Evolutionary conservation across 2,329 filamentous ascomycete genomes (phyloP), one percentile per base, ranked within the genome.

Genomic region (Aschersonia sp.): DNA sequence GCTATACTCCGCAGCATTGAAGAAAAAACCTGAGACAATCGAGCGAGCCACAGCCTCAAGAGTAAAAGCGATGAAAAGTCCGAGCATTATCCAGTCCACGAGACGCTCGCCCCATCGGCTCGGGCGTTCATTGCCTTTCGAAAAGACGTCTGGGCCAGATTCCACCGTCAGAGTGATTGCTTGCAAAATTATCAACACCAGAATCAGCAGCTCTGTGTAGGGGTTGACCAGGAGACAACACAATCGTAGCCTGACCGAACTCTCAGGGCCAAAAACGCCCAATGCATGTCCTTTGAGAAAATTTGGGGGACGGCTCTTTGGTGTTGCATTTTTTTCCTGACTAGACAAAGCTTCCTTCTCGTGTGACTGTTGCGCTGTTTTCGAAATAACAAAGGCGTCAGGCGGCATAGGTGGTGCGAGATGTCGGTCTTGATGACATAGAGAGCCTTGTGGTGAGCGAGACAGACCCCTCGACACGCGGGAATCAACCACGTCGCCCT

Each of bases 1-100:
- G 63, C 87, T 95, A 63, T 95, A 95, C 60, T 95, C 89, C 7
- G 79, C 70, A 2, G 92, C 85, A 59, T 98, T 98, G 54, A 94
- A 71, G 32, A 98, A 73, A 56, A 98, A 84, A 0, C 92, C 94
- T 0, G 92, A 98, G 1, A 98, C 94, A 50, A 98, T 83, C 41
- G 89, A 82, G 48, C 89, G 84, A 51, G 86, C 80, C 48, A 83
- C 69, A 37, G 94, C 74, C 63, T 98, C 94, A 29, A 94, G 58
- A 0, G 89, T 95, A 61, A 97, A 98, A 45, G 98, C 76, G 49
- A 84, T 71, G 62, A 98, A 98, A 5, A 98, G 77, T 2, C 65
- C 79, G 43, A 97, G 72, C 49, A 97, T 77, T 30, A 83, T 80
- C 72, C 81, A 94, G 62, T 95, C 87, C 51, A 87, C 84, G 57